Evolutionary conservation across 2,329 filamentous ascomycete species (phyloP), one percentile per base, ranked within the genome.

Genomic region (Apiospora pterosperma): DNA sequence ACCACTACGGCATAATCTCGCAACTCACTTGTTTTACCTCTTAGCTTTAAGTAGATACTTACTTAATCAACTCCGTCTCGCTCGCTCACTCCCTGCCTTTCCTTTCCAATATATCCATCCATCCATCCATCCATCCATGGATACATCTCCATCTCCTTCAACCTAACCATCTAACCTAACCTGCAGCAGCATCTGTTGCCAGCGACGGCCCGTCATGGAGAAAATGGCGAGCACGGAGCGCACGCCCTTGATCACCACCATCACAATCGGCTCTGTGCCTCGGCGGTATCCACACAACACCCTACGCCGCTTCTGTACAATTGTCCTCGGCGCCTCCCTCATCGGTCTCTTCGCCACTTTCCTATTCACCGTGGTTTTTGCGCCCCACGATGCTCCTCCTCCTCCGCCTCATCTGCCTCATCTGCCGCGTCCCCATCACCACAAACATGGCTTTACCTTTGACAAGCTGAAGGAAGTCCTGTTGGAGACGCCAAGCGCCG

Each of bases 211-310:
- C 25, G 59, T 41, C 59, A 61, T 61, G 59, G 59, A 41, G 36
- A 61, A 61, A 38, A 81, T 81, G 79, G 68, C 79, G 23, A 70
- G 80, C 75, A 11, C 48, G 28, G 90, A 92, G 79, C 81, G 80
- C 64, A 91, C 89, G 61, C 90, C 90, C 65, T 82, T 93, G 70
- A 84, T 92, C 67, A 82, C 88, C 71, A 88, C 85, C 62, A 85
- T 92, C 65, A 83, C 74, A 21, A 80, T 89, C 69, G 81, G 81
- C 65, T 76, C 84, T 67, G 79, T 81, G 66, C 80, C 81, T 70
- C 81, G 77, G 68, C 81, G 88, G 69, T 89, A 89, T 71, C 80
- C 80, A 55, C 87, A 90, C 69, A 81, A 85, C 68, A 84, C 83
- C 34, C 75, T 89, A 58, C 88, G 90, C 61, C 86, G 88, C 65